Conservation (phyloP, 176 grass and related monocot species). For the Ananas comosus region DNA sequence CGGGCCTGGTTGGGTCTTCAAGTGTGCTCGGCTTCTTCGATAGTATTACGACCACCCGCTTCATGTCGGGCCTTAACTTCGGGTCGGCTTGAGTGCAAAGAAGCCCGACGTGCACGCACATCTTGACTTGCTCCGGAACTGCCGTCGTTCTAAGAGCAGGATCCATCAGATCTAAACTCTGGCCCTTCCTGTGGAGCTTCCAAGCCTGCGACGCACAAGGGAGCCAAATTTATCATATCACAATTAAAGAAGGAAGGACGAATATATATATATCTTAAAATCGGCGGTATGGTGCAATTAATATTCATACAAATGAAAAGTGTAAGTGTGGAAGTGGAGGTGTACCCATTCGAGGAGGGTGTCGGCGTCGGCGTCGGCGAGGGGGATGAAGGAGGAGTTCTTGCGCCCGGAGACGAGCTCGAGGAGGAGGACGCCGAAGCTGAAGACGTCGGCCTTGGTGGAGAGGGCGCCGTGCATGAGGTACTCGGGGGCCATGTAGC, state of each 20-base stretch:
- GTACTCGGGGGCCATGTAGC: constrained; percentile 98
- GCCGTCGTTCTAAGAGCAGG: constrained; percentile 31
- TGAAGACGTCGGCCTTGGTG: constrained; percentile 91
- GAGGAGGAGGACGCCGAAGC: constrained; percentile 74
- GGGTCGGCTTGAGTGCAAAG: constrained; percentile 76
- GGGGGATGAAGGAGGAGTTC: constrained; percentile 52
- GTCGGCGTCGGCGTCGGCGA: constrained; percentile 33
- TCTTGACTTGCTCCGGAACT: constrained; percentile 48
- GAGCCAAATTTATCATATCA: no score
- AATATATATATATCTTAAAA: no score
- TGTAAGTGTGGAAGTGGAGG: background rate
- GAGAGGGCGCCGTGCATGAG: constrained; percentile 81
- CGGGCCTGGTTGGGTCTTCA: constrained; percentile 67
- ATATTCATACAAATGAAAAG: background rate
- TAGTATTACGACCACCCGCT: constrained; percentile 60
- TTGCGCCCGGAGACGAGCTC: constrained; percentile 70
- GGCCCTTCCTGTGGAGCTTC: constrained; percentile 65
- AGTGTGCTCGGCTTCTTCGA: constrained; percentile 66
- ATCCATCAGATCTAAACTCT: constrained; percentile 64
- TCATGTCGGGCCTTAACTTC: constrained; percentile 81
- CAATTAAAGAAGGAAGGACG: no score
- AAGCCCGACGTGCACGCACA: constrained; percentile 65
- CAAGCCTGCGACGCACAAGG: constrained; percentile 38
- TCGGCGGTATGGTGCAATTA: no score
- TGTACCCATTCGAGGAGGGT: constrained; percentile 83